Conservation (phyloP, 176 grass and related monocot genomes). For the Rhipidocladum racemiflorum region DNA sequence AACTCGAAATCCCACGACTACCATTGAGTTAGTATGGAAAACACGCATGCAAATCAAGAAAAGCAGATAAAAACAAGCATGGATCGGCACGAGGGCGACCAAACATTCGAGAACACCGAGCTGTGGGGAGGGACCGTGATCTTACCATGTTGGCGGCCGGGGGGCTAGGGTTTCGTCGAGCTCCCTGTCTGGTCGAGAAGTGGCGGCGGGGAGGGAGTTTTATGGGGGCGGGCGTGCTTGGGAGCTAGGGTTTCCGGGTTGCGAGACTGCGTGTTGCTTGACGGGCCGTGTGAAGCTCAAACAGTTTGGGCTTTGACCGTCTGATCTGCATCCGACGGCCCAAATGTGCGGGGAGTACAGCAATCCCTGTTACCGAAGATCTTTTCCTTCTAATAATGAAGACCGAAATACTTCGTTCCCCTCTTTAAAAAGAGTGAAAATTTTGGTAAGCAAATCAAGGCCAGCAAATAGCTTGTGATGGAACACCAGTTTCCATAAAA, state of each 20-base stretch:
- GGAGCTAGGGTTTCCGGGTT: slow-evolving; percentile 22
- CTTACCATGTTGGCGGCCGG: slow-evolving; percentile 45
- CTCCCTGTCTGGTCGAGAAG: slow-evolving; percentile 13
- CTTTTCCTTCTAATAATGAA: background rate
- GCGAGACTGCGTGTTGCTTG: background rate
- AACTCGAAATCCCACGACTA: background rate
- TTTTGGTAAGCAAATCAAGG: background rate
- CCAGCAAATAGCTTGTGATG: background rate
- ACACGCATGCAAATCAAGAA: background rate
- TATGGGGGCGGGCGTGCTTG: background rate
- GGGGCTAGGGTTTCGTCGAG: slow-evolving; percentile 6
- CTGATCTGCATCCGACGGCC: background rate
- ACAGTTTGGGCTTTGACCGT: background rate
- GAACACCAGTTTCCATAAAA: background rate
- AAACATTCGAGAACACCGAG: background rate
- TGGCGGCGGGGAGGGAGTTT: slow-evolving; percentile 15
- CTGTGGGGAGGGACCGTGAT: background rate
- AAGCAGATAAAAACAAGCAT: background rate
- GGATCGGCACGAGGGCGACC: background rate
- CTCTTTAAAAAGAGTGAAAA: background rate
- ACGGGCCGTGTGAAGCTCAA: background rate
- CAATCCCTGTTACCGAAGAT: background rate
- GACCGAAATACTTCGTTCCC: too few relatives aligned
- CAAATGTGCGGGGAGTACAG: background rate
- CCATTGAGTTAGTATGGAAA: background rate